Conservation (phyloP, 2,329 filamentous ascomycete species). For the Trichoderma sp. region DNA sequence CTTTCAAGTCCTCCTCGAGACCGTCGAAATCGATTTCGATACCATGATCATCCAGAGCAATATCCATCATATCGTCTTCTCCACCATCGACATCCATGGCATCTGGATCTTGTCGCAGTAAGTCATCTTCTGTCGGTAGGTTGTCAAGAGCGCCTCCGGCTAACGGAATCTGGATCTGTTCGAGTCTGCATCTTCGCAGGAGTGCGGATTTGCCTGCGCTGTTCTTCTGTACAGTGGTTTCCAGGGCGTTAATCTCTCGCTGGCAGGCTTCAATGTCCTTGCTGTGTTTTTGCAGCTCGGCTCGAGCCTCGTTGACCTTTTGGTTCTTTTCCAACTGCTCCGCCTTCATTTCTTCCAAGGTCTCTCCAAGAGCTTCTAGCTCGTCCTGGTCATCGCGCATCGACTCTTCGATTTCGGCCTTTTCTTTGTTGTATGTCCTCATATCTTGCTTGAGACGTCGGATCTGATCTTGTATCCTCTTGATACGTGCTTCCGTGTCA, state of each 20-base stretch:
- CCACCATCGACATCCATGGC: constrained; percentile 88
- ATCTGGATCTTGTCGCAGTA: constrained; percentile 76
- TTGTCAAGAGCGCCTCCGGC: constrained; percentile 75
- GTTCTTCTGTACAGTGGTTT: constrained; percentile 83
- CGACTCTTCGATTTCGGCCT: constrained; percentile 70
- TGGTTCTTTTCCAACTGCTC: constrained; percentile 70
- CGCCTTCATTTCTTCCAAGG: constrained; percentile 67
- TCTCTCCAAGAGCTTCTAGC: constrained; percentile 72
- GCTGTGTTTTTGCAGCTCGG: constrained; percentile 79
- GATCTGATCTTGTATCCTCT: constrained; percentile 65
- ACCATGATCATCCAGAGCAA: constrained; percentile 82
- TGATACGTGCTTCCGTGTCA: constrained; percentile 68
- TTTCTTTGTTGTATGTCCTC: constrained; percentile 68
- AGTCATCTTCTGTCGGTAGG: constrained; percentile 81
- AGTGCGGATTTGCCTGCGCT: constrained; percentile 81
- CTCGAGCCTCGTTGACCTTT: constrained; percentile 74
- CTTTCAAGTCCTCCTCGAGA: constrained; percentile 79
- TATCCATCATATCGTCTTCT: constrained; percentile 59
- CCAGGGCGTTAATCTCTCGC: constrained; percentile 75
- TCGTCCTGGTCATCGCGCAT: constrained; percentile 74
- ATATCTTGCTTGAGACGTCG: constrained; percentile 70
- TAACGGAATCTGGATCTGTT: constrained; percentile 87
- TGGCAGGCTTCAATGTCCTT: constrained; percentile 75
- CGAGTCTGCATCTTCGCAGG: constrained; percentile 86
- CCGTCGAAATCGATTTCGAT: constrained; percentile 85